Evolutionary conservation across 306 rosid species (phyloP).

Genomic region (Acmispon strigosus): DNA sequence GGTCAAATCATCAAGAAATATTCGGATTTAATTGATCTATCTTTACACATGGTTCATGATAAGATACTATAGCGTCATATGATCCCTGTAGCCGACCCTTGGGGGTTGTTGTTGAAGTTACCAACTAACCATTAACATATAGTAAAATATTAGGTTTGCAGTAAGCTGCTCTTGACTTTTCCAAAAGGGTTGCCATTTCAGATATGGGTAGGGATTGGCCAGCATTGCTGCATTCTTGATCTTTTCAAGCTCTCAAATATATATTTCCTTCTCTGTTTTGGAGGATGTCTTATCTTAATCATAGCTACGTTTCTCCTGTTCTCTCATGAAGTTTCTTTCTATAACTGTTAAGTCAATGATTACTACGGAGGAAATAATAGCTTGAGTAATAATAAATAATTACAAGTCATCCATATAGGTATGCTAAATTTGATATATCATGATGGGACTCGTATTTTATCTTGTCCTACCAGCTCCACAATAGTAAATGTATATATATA

Average conservation of each 20-base stretch:
- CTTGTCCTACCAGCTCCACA: not conserved
- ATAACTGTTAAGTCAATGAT: not conserved
- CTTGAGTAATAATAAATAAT: not conserved
- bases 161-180: not conserved
- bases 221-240: not conserved
- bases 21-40: too few relatives aligned
- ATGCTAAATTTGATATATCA: not conserved
- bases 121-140: not conserved
- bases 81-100: too few relatives aligned
- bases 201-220: not conserved
- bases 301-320: not conserved
- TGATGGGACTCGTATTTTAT: not conserved
- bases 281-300: not conserved
- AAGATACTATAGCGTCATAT: too few relatives aligned
- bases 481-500: not conserved
- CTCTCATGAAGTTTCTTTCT: not conserved
- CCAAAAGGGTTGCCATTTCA: constrained; percentile 8
- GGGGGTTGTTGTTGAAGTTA: not conserved
- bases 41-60: too few relatives aligned
- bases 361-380: not conserved
- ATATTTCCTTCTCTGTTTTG: not conserved
- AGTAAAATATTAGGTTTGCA: not conserved
- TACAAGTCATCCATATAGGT: not conserved
- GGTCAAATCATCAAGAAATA: too few relatives aligned
- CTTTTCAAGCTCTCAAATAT: not conserved